Base-by-base conservation (phyloP, 1,284 basidiomycete species). In the Trametes versicolor region DNA sequence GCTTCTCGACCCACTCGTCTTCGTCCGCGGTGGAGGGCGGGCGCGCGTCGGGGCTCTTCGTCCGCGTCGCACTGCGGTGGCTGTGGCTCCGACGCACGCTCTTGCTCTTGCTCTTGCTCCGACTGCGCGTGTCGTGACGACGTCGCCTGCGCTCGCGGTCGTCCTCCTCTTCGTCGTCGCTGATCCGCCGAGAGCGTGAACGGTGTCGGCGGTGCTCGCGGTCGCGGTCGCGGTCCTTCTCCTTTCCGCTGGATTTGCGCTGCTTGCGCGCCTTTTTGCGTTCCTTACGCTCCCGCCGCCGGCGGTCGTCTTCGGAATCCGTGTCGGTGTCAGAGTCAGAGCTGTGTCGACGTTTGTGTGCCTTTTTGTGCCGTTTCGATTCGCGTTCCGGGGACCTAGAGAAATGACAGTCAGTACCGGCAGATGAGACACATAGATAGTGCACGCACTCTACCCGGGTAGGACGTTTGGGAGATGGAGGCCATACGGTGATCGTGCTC, bases 401-500 rank as follows among this genome's bases (percentile, higher is more conserved):
- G 19, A 17, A 21, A 13, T 10, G 13, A 43, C 8, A 37, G 10
- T 62, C 45, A 61, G 53, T 57, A 39, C 34, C 10, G 53, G 48
- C 7, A 25, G 17, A 34, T 2, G 29, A 1, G 2, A 8, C 27
- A 23, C 7, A 55, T 23, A 56, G 58, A 39, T 29, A 6, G 50
- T 60, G 36, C 37, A 83, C 90, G 56, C 79, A 94, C 91, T 85
- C 69, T 61, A 80, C 77, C 32, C 87, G 83, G 57, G 82, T 78
- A 58, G 87, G 85, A 29, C 83, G 86, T 70, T 91, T 91, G 0
- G 96, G 96, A 4, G 95, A 97, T 1, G 87, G 78, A 0, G 96
- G 96, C 96, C 96, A 98, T 55, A 96, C 84, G 68, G 86, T 86
- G 2, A 92, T 76, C 6, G 83, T 84, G 13, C 81, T 88, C 2